These are phyloP conservation scores for Postia placenta DNA, from an alignment of 768 basidiomycete species.

Conservation along the genomic window DNA sequence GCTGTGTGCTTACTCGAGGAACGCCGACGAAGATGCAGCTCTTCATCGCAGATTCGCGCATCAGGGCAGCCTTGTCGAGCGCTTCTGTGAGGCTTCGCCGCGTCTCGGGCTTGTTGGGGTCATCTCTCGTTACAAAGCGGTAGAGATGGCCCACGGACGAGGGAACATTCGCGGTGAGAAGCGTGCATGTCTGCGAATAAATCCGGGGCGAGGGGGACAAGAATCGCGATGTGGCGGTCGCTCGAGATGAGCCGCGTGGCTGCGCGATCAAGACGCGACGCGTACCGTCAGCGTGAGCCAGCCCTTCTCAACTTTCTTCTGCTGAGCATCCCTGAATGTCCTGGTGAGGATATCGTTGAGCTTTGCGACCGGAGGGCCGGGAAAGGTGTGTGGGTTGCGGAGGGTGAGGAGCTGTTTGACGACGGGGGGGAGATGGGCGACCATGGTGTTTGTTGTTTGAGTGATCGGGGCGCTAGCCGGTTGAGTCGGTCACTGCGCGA, in stretches of 20 bases:
- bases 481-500: not conserved
- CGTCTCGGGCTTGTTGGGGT: conserved; percentile 33
- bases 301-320: conserved; percentile 61
- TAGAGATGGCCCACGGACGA: conserved; percentile 76
- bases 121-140: conserved; percentile 59
- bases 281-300: conserved; percentile 78
- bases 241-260: not conserved
- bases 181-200: conserved; percentile 64
- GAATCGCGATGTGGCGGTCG: not conserved
- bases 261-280: conserved; percentile 1
- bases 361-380: conserved; percentile 46
- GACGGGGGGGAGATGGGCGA: conserved; percentile 49
- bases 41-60: conserved; percentile 87
- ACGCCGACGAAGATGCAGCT: conserved; percentile 87
- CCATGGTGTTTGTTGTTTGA: conserved; percentile 13
- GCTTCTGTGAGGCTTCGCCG: conserved; percentile 45
- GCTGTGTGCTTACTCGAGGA: conserved; percentile 42
- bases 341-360: conserved; percentile 51
- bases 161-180: conserved; percentile 79
- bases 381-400: conserved; percentile 55
- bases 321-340: conserved; percentile 62
- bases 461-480: conserved; percentile 4
- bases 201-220: conserved; percentile 9
- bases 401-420: conserved; percentile 71
- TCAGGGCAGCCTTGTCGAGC: conserved; percentile 70